Base-by-base conservation (phyloP, 306 rosid genomes). In the Echinosophora koreensis region DNA sequence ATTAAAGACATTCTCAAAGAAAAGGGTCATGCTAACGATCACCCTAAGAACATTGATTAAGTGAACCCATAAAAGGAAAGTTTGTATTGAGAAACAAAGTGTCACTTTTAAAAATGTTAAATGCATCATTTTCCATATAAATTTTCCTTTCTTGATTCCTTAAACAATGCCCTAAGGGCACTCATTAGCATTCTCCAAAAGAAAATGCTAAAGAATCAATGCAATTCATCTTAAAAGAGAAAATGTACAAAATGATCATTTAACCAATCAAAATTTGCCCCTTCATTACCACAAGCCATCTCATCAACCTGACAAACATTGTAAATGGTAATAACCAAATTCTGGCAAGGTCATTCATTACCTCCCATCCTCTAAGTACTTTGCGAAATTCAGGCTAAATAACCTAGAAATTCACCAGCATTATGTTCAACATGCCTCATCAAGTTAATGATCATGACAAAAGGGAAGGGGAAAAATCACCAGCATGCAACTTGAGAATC, bases 231-330 rank as follows among this genome's bases (percentile, higher is more conserved):
- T 27, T 57, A 1, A 67, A 55, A 52, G 52, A 67, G 27, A 18
- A 6, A 81, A 64, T 66, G 80, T 74, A 79, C 88, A 74, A 68
- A 86, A 68, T 81, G 61, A 64, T 14, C 38, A 63, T 37, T 73
- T 59, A 54, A n/a, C 71, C 82, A 41, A 59, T 35, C 80, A 61
- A 81, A 54, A 77, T 62, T 39, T 57, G 64, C 50, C 79, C 79
- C n/a, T 70, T 67, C 76, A 13, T 51, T 44, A 39, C 37, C 41
- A 46, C 11, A 66, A 66, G 22, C 74, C 66, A 83, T 79, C 64
- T 70, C 60, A 63, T 84, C 69, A 71, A 61, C 51, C 77, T 77
- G 76, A 59, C 22, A 22, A 65, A 65, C 71, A 34, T 5, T 54
- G 16, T 63, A 57, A 59, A 38, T 73, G 63, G 49, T 52, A 27